Evolutionary conservation across 129 eudicot species (phyloP), one percentile per base, ranked within the genome.

Genomic region (Pittosporum tobira): DNA sequence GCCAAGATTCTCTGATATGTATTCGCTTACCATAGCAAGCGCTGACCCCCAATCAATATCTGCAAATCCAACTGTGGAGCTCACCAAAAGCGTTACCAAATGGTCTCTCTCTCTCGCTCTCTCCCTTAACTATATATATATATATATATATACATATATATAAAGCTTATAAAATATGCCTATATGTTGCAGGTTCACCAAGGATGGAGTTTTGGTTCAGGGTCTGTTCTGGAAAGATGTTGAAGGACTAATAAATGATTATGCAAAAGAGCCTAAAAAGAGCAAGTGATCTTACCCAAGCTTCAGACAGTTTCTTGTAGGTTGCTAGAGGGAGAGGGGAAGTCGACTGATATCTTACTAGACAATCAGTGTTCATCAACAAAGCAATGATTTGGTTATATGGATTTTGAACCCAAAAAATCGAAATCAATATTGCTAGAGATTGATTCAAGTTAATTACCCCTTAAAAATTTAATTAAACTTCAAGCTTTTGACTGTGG

Each of bases 181-280:
- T 59, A 9, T 13, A 56, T 16, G 63, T 66, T 67, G 48, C 75
- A 87, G 96, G 96, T 83, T 88, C 72, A 79, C 94, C 48, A 72
- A 81, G 73, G 96, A 88, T 50, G 96, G 96, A 73, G 91, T 84
- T 71, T 61, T 88, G 88, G 94, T 82, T 62, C 91, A 88, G 71
- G 89, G 96, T 47, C 71, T 84, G 27, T 88, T 83, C 74, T 81
- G 94, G 89, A 88, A 84, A 82, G 94, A 88, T 48, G 88, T 88
- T 1, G 84, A 79, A 29, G 83, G 73, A 1, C 75, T 88, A 26
- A 59, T 88, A 55, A 75, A 81, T 36, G 76, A 81, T 9, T 88
- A 88, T 72, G 84, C 74, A 6, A 83, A 80, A n/a, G n/a, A n/a
- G 70, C 21, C 45, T 42, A 81, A 88, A 62, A 88, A 88, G 82